A percentile compares a stretch with the other conserved stretches of the same genome.
These are phyloP conservation scores for Populus alba DNA, from an alignment of 345 rosid species.

Conservation along the genomic window DNA sequence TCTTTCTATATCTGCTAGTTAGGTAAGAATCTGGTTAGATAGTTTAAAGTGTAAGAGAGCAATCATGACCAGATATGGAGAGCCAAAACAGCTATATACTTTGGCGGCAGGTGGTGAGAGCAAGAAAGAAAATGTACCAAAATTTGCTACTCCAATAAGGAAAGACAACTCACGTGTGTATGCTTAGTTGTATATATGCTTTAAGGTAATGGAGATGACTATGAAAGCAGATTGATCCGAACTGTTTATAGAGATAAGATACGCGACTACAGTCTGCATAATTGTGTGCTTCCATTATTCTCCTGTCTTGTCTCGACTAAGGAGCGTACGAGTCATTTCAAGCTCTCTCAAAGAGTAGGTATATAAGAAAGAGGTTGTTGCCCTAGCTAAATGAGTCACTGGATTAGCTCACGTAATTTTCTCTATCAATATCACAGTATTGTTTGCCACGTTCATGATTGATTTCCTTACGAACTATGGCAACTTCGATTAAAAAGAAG, in stretches of 20 bases:
- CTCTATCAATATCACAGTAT: background rate
- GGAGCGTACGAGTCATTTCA: background rate
- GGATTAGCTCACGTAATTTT: background rate
- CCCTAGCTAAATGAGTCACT: background rate
- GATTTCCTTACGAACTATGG: conserved; percentile 17
- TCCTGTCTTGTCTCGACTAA: background rate
- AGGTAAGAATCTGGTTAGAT: background rate
- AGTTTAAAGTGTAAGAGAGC: conserved; percentile 3
- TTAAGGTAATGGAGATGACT: conserved; percentile 25
- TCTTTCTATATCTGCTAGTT: background rate
- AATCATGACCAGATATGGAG: conserved; percentile 10
- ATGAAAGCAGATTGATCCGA: conserved; percentile 10
- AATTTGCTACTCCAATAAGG: conserved; percentile 1
- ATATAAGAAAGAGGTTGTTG: background rate
- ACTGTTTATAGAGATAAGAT: background rate
- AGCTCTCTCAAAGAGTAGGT: background rate
- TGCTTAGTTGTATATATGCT: background rate
- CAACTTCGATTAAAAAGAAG: conserved; percentile 2
- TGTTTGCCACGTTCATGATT: background rate
- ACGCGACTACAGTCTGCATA: background rate
- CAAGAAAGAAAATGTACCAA: background rate
- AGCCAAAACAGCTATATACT: background rate
- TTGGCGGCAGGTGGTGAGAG: background rate
- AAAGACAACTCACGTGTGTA: background rate
- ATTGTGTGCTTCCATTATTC: background rate